Conservation (phyloP, 2,329 filamentous ascomycete genomes). For the Beauveria rudraprayagi region DNA sequence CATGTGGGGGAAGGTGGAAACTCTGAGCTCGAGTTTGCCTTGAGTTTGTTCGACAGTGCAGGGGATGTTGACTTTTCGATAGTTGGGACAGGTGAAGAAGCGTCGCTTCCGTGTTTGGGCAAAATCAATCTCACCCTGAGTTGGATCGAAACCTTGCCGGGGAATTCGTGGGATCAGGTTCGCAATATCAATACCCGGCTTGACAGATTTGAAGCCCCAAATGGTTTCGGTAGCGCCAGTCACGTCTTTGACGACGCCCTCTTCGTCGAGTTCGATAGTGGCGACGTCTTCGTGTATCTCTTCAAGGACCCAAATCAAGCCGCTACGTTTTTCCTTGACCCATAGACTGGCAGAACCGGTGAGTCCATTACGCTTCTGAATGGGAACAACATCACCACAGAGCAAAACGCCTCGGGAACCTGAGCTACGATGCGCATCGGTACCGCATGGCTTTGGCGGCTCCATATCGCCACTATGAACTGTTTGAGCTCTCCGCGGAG, state of each 20-base stretch:
- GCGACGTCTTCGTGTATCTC: slow-evolving; percentile 95
- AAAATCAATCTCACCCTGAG: slow-evolving; percentile 69
- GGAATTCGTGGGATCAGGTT: slow-evolving; percentile 77
- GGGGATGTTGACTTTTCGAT: slow-evolving; percentile 71
- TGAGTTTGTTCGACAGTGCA: slow-evolving; percentile 69
- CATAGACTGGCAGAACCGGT: slow-evolving; percentile 91
- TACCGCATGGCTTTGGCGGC: slow-evolving; percentile 45
- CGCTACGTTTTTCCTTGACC: slow-evolving; percentile 95
- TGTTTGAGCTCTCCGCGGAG: slow-evolving; percentile 54
- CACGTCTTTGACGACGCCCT: slow-evolving; percentile 62
- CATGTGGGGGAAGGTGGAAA: slow-evolving; percentile 95
- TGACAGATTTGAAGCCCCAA: slow-evolving; percentile 66
- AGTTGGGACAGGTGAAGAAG: slow-evolving; percentile 79
- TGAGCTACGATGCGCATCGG: slow-evolving; percentile 57
- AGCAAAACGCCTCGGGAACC: slow-evolving; percentile 84
- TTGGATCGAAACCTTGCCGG: slow-evolving; percentile 61
- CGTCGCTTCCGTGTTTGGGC: slow-evolving; percentile 62
- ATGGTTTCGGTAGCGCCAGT: slow-evolving; percentile 75
- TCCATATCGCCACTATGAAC: slow-evolving; percentile 49
- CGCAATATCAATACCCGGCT: slow-evolving; percentile 64
- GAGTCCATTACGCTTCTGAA: slow-evolving; percentile 87
- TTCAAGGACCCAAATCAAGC: slow-evolving; percentile 94
- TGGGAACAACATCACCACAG: slow-evolving; percentile 96
- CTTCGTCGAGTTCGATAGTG: slow-evolving; percentile 65
- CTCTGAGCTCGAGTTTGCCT: slow-evolving; percentile 62